Evolutionary conservation across 106 monocot species (phyloP).

Genomic region (Platanthera guangdongensis): DNA sequence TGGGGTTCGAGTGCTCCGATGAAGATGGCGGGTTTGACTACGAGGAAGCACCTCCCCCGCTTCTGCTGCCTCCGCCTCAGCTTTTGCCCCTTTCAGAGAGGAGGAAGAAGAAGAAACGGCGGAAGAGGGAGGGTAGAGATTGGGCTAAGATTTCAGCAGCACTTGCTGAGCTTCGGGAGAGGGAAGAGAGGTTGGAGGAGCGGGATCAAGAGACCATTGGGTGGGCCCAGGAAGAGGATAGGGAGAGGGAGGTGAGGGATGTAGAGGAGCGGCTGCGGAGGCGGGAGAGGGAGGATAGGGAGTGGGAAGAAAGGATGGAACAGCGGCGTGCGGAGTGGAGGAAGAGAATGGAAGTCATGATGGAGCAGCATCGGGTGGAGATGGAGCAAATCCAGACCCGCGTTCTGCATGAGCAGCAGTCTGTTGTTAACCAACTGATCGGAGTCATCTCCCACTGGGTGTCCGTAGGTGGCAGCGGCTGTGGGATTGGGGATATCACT

Average conservation of each 20-base stretch:
- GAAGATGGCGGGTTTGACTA: background rate
- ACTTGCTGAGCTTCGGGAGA: conserved; percentile 11
- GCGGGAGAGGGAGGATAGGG: conserved; percentile 17
- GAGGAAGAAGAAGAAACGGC: conserved; percentile 22
- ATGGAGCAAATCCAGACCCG: conserved; percentile 45
- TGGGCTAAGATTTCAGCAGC: conserved; percentile 11
- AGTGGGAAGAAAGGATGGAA: conserved; percentile 35
- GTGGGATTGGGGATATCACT: conserved; percentile 8
- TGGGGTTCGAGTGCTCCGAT: conserved; percentile 9
- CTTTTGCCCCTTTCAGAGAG: background rate
- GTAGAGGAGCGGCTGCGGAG: background rate
- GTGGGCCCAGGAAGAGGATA: conserved; percentile 6
- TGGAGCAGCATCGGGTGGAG: conserved; percentile 39
- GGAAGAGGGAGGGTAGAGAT: conserved; percentile 13
- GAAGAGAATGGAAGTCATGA: conserved; percentile 28
- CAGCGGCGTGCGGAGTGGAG: conserved; percentile 30
- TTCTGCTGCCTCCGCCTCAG: background rate
- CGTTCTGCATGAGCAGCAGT: conserved; percentile 46
- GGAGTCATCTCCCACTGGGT: conserved; percentile 31
- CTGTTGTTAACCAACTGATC: conserved; percentile 25
- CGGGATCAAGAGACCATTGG: background rate
- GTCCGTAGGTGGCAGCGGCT: background rate
- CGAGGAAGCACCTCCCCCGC: background rate
- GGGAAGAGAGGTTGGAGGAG: conserved; percentile 12
- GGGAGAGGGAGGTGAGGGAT: background rate